Base-by-base conservation (phyloP, 2,329 filamentous ascomycete species). In the Epichloe elymi region DNA sequence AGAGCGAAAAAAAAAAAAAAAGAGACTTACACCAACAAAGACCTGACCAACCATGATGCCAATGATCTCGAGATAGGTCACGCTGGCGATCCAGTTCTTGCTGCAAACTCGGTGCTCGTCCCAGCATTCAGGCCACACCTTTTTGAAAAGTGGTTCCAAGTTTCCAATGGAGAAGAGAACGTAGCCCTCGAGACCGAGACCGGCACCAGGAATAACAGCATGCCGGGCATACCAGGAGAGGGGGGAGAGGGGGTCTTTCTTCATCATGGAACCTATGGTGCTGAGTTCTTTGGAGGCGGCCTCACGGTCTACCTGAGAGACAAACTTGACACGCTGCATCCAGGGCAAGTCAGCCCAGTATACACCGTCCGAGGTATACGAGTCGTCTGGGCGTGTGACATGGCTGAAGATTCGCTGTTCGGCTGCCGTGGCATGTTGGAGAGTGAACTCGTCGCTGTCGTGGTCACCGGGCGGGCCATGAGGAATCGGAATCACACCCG, bases 81-180 rank as follows among this genome's bases (percentile, higher is more conserved):
- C 82, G 41, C 88, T 80, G 54, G 85, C 78, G 37, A 91, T 71
- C 91, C 91, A 96, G 57, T 87, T 86, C 58, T 78, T 67, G 63
- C 80, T 79, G 72, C 91, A 97, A 30, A 79, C 82, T 3, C 74
- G 67, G 54, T 76, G 67, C 23, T 73, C 71, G 12, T 73, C 74
- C 91, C 91, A 97, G 73, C 91, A 97, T 3, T 70, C 59, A 1
- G 82, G 79, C 77, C 91, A 97, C 5, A 82, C 80, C 36, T 79
- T 75, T 54, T 80, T 69, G 63, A 95, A 91, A 11, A 97, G 76
- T 4, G 90, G 86, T 63, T 86, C 82, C 57, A 97, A 74, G 68
- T 95, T 96, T 53, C 91, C 91, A 59, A 97, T 96, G 56, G 90
- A 96, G 75, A 97, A 97, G 19, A 97, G 79, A 41, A 96, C 90